These are phyloP conservation scores for Beauveria asiatica DNA, from an alignment of 2,329 filamentous ascomycete genomes.

Conservation along the genomic window DNA sequence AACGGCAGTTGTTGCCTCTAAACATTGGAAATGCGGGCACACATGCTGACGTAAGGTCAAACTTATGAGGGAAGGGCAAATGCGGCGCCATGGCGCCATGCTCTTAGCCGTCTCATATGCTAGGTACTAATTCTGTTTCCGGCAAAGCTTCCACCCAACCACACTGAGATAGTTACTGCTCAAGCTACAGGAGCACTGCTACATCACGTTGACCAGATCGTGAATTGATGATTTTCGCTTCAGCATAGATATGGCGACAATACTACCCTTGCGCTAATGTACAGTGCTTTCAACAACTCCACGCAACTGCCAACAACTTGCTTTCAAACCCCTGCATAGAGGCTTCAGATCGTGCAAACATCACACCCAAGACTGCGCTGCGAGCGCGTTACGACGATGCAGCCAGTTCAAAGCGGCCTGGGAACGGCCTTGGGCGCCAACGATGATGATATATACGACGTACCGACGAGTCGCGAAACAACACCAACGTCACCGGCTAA, in stretches of 20 bases:
- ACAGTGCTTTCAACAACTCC: neutral
- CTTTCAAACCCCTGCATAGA: neutral
- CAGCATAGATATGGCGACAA: neutral
- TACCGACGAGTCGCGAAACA: slow-evolving; percentile 4
- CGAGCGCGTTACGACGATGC: neutral
- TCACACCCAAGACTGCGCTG: neutral
- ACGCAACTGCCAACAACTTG: neutral
- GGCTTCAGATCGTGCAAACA: neutral
- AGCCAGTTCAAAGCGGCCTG: neutral
- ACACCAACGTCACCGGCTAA: neutral
- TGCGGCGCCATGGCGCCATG: neutral
- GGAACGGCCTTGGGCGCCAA: neutral
- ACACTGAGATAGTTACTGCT: neutral
- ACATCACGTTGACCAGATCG: neutral
- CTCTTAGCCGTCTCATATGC: neutral
- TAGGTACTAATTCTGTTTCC: neutral
- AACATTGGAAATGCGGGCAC: slow-evolving; percentile 1
- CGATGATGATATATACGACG: slow-evolving; percentile 10
- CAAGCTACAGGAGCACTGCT: neutral
- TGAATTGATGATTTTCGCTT: neutral
- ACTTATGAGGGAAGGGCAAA: neutral
- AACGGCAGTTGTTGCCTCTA: neutral
- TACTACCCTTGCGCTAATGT: neutral
- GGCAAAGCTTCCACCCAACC: neutral
- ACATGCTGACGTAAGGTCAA: slow-evolving; percentile 9